Evolutionary conservation across 352 stramenopile genomes (phyloP), one percentile per base, ranked within the genome.

Genomic region (Globisporangium paddicum): DNA sequence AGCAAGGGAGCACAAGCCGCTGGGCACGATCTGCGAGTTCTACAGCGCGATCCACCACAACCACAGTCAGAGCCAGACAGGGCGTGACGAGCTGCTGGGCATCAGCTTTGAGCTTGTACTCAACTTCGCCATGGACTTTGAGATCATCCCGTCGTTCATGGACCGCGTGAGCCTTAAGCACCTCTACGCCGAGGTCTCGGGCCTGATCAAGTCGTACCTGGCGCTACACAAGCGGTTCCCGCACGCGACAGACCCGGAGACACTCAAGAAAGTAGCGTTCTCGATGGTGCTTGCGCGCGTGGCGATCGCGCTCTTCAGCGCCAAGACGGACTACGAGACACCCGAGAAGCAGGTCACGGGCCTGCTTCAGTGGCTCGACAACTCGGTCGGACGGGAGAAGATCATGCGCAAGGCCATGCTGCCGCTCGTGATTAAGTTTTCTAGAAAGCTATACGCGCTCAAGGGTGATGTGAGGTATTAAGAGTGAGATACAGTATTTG

Each of bases 131-230:
- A 77, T 91, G 56, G 83, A 93, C 34, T 93, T 93, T 51, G 83
- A 91, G 46, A 73, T 93, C 54, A 82, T 91, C 30, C 79, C 81
- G 21, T 80, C 81, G 14, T 90, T 93, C 47, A 88, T 93, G 71
- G 83, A 93, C 49, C 81, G 83, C 0, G 57, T 89, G 9, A 89
- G 75, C 41, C 67, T 91, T n/a, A 90, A 85, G 35, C 75, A 83
- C 41, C 60, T 93, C 25, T 78, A 88, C 62, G 75, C 73, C 0
- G 81, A 91, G 54, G 67, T 90, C 1, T 58, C 74, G 11, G 72
- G 70, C 2, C 70, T 76, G 37, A 60, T 93, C 38, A 91, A 91
- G 41, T 68, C 67, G 19, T 93, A 89, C 35, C 69, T 89, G 21
- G 63, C 73, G 13, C 26, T 77, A 13, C 69, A 90, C 47, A 84